Evolutionary conservation across 2,329 filamentous ascomycete species (phyloP).

Genomic region (Falciphora oryzae): DNA sequence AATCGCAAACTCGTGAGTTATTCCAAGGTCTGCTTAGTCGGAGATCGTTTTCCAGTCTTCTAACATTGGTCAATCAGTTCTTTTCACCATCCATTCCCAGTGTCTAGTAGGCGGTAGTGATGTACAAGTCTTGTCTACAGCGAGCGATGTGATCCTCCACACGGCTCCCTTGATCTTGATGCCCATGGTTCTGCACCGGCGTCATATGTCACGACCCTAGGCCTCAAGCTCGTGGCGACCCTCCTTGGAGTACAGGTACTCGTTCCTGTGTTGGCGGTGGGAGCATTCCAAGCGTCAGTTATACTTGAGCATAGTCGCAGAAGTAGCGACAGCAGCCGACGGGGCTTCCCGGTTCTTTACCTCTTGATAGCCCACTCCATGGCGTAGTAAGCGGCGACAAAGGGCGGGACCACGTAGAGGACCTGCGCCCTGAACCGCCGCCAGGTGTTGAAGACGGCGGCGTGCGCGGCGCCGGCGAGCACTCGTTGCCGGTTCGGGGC

Average conservation of each 20-base stretch:
- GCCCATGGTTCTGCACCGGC: background rate
- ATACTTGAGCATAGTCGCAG: background rate
- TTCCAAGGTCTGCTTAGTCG: background rate
- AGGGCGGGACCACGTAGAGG: slow-evolving; percentile 79
- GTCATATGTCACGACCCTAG: slow-evolving; percentile 28
- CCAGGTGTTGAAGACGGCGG: slow-evolving; percentile 93
- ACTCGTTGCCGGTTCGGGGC: slow-evolving; percentile 86
- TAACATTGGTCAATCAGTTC: background rate
- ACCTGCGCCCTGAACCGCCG: slow-evolving; percentile 81
- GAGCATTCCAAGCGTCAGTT: background rate
- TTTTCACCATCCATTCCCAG: slow-evolving; percentile 1
- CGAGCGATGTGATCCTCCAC: background rate
- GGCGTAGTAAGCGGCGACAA: slow-evolving; percentile 70
- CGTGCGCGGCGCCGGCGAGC: slow-evolving; percentile 69
- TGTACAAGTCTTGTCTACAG: slow-evolving; percentile 12
- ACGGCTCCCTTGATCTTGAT: background rate
- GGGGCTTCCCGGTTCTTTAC: slow-evolving; percentile 44
- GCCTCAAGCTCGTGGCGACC: slow-evolving; percentile 53
- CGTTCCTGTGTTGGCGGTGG: slow-evolving; percentile 50
- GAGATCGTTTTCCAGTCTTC: background rate
- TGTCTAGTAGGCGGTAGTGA: slow-evolving; percentile 10
- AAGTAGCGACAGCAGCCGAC: background rate
- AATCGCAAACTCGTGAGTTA: background rate
- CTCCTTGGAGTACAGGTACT: slow-evolving; percentile 75
- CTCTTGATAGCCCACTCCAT: slow-evolving; percentile 90